Base-by-base conservation (phyloP, 2,329 filamentous ascomycete species). In the Thelonectria rubi region DNA sequence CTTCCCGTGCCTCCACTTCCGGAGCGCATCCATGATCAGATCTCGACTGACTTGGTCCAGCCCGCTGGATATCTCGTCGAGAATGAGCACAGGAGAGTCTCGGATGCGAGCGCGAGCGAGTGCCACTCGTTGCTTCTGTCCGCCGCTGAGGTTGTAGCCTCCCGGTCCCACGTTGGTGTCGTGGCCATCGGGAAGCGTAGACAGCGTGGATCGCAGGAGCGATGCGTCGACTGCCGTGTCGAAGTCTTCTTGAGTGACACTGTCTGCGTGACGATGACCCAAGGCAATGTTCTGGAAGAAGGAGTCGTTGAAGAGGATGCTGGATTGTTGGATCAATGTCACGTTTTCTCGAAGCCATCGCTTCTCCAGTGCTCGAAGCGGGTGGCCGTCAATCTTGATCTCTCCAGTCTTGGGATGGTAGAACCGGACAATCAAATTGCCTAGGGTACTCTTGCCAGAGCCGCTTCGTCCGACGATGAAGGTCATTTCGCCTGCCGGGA, bases 361-460 rank as follows among this genome's bases (percentile, higher is more conserved):
- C 0, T 83, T 77, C 64, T 93, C 84, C 0, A 97, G 77, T 0
- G 77, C 78, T n/a, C 84, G 73, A 2, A 95, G 78, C 0, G 86
- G 78, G 2, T 83, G 74, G 1, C 85, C 88, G 70, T 97, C 93
- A 10, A 98, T 79, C 0, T 83, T 73, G 15, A 97, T 88, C 0
- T 84, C 75, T 0, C 94, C 94, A 0, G 78, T 78, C 0, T 78
- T 75, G 0, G 91, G 86, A 7, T 86, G 80, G 72, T 97, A 97
- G 68, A 96, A 91, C 12, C 89, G 86, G 52, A 93, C 82, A 1
- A 98, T 81, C 0, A 98, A 82, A 72, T 92, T 93, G 1, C 90
- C 89, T 1, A 98, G 73, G 0, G 94, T 98, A 68, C 93, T 97
- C 75, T 98, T 98, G 0, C 94, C 94, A 2, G 92, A 97, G 0